phyloP scores from a whole-genome alignment of 306 rosid species.

The Hippophae rhamnoides region DNA sequence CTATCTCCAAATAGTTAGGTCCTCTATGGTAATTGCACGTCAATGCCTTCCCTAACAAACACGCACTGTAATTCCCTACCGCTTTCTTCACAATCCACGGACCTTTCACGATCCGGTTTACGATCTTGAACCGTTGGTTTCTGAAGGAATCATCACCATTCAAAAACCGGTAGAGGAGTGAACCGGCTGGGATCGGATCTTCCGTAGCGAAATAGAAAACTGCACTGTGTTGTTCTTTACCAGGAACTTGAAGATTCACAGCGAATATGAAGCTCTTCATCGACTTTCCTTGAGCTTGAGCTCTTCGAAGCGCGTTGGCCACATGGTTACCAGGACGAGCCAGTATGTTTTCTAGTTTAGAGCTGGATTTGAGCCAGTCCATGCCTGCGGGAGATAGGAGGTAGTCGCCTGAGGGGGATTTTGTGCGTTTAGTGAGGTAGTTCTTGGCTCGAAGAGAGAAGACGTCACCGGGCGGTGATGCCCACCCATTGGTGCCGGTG shows the following conservation, averaged over 20 bases:
- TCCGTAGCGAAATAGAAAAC: slow-evolving; percentile 75
- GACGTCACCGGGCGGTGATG: slow-evolving; percentile 77
- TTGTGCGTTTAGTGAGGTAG: slow-evolving; percentile 46
- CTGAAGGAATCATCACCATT: slow-evolving; percentile 66
- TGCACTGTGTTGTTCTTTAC: slow-evolving; percentile 81
- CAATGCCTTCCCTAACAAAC: slow-evolving; percentile 73
- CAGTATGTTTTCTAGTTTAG: slow-evolving; percentile 77
- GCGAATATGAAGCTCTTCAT: slow-evolving; percentile 69
- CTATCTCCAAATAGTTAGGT: slow-evolving; percentile 61
- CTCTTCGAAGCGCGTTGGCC: slow-evolving; percentile 33
- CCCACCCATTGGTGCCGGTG: slow-evolving; percentile 82
- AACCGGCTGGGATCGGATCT: slow-evolving; percentile 54
- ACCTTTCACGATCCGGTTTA: slow-evolving; percentile 89
- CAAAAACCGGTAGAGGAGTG: slow-evolving; percentile 60
- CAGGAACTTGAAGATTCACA: slow-evolving; percentile 78
- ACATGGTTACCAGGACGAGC: slow-evolving; percentile 68
- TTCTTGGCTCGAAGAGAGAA: slow-evolving; percentile 55
- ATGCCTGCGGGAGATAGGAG: slow-evolving; percentile 63
- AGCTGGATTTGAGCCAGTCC: slow-evolving; percentile 75
- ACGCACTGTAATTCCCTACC: slow-evolving; percentile 79
- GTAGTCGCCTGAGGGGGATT: slow-evolving; percentile 63
- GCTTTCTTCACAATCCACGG: slow-evolving; percentile 90
- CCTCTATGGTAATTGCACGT: slow-evolving; percentile 82
- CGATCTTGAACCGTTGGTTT: slow-evolving; percentile 80
- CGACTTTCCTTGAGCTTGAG: slow-evolving; percentile 49